A percentile compares a stretch with the other conserved stretches of the same genome.
Evolutionary conservation across 192 early-diverging fungal species (phyloP).

Genomic region (Backusella mclennaniae): DNA sequence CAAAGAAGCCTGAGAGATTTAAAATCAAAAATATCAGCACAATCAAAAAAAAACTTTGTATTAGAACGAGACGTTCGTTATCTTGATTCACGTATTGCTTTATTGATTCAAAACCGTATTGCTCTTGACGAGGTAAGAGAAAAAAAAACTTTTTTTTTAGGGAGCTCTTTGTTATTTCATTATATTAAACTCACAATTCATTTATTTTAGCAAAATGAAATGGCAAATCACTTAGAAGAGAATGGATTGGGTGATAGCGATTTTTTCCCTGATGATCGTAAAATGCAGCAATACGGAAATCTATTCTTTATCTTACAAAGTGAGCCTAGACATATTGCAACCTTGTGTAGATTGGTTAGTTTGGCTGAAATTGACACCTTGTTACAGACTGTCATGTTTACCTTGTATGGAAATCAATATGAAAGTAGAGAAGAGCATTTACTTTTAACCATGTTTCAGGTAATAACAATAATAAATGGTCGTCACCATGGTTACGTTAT

Average conservation of each 20-base stretch:
- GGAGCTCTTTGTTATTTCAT: background rate
- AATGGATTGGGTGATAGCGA: conserved; percentile 36
- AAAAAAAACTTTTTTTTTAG: background rate
- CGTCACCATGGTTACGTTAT: background rate
- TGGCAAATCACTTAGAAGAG: conserved; percentile 74
- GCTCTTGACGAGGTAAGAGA: conserved; percentile 77
- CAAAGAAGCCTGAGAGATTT: conserved; percentile 85
- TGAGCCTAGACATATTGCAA: conserved; percentile 89
- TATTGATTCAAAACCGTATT: conserved; percentile 94
- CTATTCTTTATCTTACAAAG: conserved; percentile 91
- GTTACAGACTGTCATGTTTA: conserved; percentile 95
- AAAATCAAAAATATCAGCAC: conserved; percentile 89
- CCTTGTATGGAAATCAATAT: conserved; percentile 95
- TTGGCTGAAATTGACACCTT: conserved; percentile 92
- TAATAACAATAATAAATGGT: conserved; percentile 25
- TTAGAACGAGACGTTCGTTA: conserved; percentile 94
- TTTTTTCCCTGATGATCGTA: conserved; percentile 76
- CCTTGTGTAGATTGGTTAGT: conserved; percentile 78
- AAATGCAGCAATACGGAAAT: conserved; percentile 86
- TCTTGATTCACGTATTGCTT: conserved; percentile 88
- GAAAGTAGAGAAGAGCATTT: conserved; percentile 95
- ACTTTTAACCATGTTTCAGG: conserved; percentile 94
- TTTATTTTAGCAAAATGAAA: conserved; percentile 67
- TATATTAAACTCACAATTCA: background rate
- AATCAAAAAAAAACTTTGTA: conserved; percentile 96